phyloP scores from a whole-genome alignment of 768 basidiomycete genomes.

The Mycena polygramma region DNA sequence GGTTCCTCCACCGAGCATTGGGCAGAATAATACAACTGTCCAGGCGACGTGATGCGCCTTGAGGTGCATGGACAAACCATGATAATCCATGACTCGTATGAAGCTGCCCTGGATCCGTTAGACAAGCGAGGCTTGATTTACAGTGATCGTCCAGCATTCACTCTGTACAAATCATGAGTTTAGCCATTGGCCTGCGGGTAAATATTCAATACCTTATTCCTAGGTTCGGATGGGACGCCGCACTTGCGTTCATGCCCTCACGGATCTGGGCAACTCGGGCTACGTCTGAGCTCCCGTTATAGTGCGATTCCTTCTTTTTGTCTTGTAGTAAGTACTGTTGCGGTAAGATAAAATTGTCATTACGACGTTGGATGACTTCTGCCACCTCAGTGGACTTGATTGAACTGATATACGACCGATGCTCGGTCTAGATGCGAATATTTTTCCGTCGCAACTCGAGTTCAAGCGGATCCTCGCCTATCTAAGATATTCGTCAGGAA shows the following conservation, averaged over 20 bases:
- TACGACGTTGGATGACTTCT: no score
- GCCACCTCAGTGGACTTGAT: no score
- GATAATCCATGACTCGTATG: constrained; percentile 50
- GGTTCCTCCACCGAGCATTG: not conserved
- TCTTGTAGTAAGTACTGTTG: no score
- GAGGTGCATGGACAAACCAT: constrained; percentile 39
- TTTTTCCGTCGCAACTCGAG: no score
- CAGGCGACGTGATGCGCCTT: constrained; percentile 41
- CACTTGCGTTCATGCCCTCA: constrained; percentile 38
- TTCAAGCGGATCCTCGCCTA: no score
- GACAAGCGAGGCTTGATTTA: constrained; percentile 57
- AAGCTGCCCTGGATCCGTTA: constrained; percentile 55
- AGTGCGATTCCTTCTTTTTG: no score
- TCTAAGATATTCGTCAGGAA: no score
- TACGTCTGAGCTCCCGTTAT: no score
- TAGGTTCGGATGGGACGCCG: constrained; percentile 33
- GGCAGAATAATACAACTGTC: not conserved
- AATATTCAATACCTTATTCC: not conserved
- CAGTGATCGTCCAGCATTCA: constrained; percentile 45
- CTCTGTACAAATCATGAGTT: constrained; percentile 41
- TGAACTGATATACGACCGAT: no score
- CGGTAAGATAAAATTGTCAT: no score
- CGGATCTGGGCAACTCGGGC: no score
- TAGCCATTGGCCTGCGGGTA: not conserved
- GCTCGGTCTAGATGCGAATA: no score